Evolutionary conservation across 768 basidiomycete genomes (phyloP), one percentile per base, ranked within the genome.

Genomic region (Phanerochaete carnosa): DNA sequence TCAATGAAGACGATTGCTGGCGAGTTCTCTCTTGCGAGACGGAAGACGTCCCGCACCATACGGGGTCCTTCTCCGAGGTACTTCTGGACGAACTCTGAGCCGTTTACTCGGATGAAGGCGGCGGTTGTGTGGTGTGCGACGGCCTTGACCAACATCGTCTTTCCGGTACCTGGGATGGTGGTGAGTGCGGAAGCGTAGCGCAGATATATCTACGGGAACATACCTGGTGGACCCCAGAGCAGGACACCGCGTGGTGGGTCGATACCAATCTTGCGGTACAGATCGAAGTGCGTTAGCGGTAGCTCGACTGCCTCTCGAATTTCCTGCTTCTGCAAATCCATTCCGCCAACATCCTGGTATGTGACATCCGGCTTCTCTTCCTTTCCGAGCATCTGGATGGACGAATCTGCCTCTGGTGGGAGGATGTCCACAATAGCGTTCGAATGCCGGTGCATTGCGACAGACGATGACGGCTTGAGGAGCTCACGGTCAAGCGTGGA

Each of bases 1-100:
- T 98, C 97, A 70, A 99, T 98, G 79, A 99, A 99, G 75, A 99
- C 98, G 72, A 99, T 99, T 28, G 94, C 88, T 1, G 97, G 97
- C 0, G 95, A 82, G 72, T 99, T 99, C 75, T 99, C 97, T 65
- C 97, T 82, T 26, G 97, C 97, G 50, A 99, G 85, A 59, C 97
- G 86, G 82, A 99, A 99, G 57, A 99, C 97, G 72, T 99, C 97
- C 70, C 97, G 89, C 64, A 99, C 97, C 97, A 99, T 99, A 64
- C 97, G 92, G 45, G 97, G 97, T 33, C 97, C 97, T 79, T 99
- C 97, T 68, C 97, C 97, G 4, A 99, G 85, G 70, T 99, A 99
- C 74, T 99, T 99, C 78, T 99, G 97, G 9, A 99, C 97, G 71
- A 99, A 99, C 76, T 99, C 97, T 67, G 90, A 93, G 23, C 97